These are phyloP conservation scores for Misopates orontium DNA, from an alignment of 257 asterid genomes.

Conservation along the genomic window DNA sequence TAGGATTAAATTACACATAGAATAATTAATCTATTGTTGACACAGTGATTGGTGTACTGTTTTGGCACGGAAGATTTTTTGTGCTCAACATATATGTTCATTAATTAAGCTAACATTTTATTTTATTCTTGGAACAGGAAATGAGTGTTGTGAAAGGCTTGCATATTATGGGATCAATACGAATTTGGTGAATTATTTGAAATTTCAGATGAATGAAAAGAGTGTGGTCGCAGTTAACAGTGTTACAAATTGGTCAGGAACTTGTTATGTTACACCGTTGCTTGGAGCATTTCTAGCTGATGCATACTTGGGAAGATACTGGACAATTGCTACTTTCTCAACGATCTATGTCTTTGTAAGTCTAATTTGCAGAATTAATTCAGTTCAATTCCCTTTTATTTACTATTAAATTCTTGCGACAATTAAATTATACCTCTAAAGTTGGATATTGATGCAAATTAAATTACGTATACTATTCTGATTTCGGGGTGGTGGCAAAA, in stretches of 20 bases:
- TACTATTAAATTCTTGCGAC: too few species aligned
- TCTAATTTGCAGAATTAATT: not conserved
- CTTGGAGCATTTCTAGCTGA: conserved; percentile 74
- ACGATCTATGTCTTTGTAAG: conserved; percentile 63
- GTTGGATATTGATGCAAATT: too few species aligned
- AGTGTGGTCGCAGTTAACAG: conserved; percentile 56
- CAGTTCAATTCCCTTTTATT: not conserved
- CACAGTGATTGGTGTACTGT: not conserved
- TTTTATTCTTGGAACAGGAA: conserved; percentile 39
- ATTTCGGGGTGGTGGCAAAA: too few species aligned
- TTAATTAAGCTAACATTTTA: too few species aligned
- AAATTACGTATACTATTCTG: too few species aligned
- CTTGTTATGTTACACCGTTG: conserved; percentile 68
- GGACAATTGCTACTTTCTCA: conserved; percentile 73
- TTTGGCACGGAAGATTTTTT: not conserved
- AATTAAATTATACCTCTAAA: too few species aligned
- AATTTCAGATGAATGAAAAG: conserved; percentile 51
- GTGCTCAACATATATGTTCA: too few species aligned
- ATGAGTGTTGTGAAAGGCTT: conserved; percentile 73
- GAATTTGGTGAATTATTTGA: conserved; percentile 64
- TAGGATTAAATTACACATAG: too few species aligned
- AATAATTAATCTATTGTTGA: too few species aligned
- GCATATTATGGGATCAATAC: conserved; percentile 82
- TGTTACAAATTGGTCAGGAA: conserved; percentile 78
- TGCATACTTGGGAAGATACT: conserved; percentile 73